A percentile compares a stretch with the other conserved stretches of the same genome.
Evolutionary conservation across 1,284 basidiomycete species (phyloP).

Genomic region (Boletellus deceptivus): DNA sequence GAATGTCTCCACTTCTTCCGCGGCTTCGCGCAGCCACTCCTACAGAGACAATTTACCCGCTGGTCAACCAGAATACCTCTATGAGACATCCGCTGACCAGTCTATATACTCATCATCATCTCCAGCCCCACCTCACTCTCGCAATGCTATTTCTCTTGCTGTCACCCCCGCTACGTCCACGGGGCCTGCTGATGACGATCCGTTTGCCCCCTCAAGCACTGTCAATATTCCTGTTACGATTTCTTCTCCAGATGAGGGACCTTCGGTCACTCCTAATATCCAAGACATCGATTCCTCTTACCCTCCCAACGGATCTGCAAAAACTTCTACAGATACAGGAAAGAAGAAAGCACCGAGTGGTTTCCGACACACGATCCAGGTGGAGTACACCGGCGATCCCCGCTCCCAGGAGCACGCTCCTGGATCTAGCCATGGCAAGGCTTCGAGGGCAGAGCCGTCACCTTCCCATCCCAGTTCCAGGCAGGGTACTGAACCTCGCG

Average conservation of each 20-base stretch:
- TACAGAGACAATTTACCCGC: slow-evolving; percentile 38
- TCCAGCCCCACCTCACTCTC: slow-evolving; percentile 32
- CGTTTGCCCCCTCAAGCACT: slow-evolving; percentile 42
- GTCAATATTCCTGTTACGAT: slow-evolving; percentile 36
- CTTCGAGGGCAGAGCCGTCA: slow-evolving; percentile 15
- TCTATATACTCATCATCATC: slow-evolving; percentile 41
- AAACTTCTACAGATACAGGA: slow-evolving; percentile 32
- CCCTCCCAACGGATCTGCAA: slow-evolving; percentile 20
- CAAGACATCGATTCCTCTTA: slow-evolving; percentile 22
- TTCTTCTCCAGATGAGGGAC: slow-evolving; percentile 30
- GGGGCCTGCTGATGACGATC: slow-evolving; percentile 47
- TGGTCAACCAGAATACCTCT: slow-evolving; percentile 48
- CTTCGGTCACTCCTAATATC: slow-evolving; percentile 28
- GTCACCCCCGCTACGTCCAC: slow-evolving; percentile 42
- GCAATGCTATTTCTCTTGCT: slow-evolving; percentile 44
- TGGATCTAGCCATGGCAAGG: slow-evolving; percentile 22
- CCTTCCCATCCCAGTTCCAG: slow-evolving; percentile 14
- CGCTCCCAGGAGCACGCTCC: slow-evolving; percentile 20
- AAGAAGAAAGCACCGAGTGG: slow-evolving; percentile 39
- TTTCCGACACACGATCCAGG: slow-evolving; percentile 86
- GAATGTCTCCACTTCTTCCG: slow-evolving; percentile 23
- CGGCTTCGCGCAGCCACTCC: slow-evolving; percentile 35
- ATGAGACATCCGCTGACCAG: slow-evolving; percentile 50
- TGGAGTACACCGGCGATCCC: slow-evolving; percentile 70
- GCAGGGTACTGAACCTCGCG: slow-evolving; percentile 14